Percentiles rank a stretch among this genome's conserved stretches.
phyloP scores from a whole-genome alignment of 2,329 filamentous ascomycete species.

The Nemania serpens region DNA sequence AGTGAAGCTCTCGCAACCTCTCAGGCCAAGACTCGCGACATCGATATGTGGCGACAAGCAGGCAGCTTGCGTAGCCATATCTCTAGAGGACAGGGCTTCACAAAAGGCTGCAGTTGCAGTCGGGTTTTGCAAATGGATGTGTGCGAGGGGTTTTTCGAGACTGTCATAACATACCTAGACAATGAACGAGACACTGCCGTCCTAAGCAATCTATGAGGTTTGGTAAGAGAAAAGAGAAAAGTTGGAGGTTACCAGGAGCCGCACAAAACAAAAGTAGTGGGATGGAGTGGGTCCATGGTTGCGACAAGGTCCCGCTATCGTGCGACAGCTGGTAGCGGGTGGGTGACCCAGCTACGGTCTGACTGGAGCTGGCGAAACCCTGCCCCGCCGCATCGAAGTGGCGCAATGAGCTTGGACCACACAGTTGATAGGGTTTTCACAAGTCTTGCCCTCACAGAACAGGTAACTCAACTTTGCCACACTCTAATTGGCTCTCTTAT shows the following conservation, averaged over 20 bases:
- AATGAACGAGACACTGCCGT: constrained; percentile 63
- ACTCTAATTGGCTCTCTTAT: constrained; percentile 19
- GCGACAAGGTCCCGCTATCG: not conserved
- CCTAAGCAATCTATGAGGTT: constrained; percentile 63
- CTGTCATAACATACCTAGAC: constrained; percentile 60
- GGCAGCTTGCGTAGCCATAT: not conserved
- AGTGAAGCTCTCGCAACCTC: not conserved
- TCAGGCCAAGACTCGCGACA: not conserved
- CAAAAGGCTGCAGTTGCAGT: not conserved
- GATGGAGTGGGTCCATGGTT: constrained; percentile 23
- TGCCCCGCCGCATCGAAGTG: constrained; percentile 5
- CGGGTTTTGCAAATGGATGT: not conserved
- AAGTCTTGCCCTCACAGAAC: constrained; percentile 32
- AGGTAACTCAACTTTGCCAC: not conserved
- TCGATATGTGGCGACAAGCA: not conserved
- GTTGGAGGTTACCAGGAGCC: constrained; percentile 27
- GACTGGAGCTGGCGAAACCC: constrained; percentile 25
- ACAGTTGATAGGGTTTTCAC: constrained; percentile 36
- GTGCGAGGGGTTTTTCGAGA: not conserved
- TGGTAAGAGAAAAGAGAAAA: constrained; percentile 39
- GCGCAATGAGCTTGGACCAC: constrained; percentile 15
- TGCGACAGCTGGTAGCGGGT: constrained; percentile 17
- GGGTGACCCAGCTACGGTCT: not conserved
- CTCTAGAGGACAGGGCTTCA: not conserved
- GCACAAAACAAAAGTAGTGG: constrained; percentile 26